Percentiles rank a stretch among this genome's conserved stretches.
Evolutionary conservation across 2,329 filamentous ascomycete genomes (phyloP).

Genomic region (Periconia sp.): DNA sequence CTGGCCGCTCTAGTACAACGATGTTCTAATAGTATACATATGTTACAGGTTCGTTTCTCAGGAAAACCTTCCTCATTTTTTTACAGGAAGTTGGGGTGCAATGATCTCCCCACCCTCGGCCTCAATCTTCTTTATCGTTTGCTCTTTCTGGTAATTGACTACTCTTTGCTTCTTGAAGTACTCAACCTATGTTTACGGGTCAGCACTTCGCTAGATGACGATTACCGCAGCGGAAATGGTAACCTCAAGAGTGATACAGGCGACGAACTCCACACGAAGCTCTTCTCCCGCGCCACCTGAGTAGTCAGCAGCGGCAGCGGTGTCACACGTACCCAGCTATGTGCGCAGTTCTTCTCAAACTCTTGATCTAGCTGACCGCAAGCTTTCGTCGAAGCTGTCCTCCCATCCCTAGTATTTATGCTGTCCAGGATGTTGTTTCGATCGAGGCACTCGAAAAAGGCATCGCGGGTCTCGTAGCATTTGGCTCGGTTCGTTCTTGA

Average conservation of each 20-base stretch:
- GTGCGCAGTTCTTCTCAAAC: constrained; percentile 86
- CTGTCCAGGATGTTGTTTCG: constrained; percentile 80
- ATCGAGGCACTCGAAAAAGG: constrained; percentile 88
- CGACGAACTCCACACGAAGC: background rate
- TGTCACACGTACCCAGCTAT: constrained; percentile 77
- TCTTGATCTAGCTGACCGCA: constrained; percentile 66
- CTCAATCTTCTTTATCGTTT: constrained; percentile 59
- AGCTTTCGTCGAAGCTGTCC: constrained; percentile 53
- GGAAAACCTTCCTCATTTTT: too few species aligned
- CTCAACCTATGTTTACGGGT: constrained; percentile 68
- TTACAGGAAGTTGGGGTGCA: constrained; percentile 41
- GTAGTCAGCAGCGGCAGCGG: background rate
- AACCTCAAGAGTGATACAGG: background rate
- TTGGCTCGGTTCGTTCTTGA: constrained; percentile 78
- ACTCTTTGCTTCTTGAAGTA: constrained; percentile 98
- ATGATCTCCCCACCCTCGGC: constrained; percentile 50
- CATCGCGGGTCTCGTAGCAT: constrained; percentile 91
- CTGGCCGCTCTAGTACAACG: constrained; percentile 1
- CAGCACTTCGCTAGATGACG: constrained; percentile 8
- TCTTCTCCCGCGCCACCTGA: background rate
- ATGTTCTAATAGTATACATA: constrained; percentile 30
- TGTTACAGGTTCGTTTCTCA: constrained; percentile 28
- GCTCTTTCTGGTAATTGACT: constrained; percentile 85
- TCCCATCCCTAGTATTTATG: constrained; percentile 62
- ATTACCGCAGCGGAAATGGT: background rate